Conservation (phyloP, 768 basidiomycete genomes). For the Rhodotorula graminis region DNA sequence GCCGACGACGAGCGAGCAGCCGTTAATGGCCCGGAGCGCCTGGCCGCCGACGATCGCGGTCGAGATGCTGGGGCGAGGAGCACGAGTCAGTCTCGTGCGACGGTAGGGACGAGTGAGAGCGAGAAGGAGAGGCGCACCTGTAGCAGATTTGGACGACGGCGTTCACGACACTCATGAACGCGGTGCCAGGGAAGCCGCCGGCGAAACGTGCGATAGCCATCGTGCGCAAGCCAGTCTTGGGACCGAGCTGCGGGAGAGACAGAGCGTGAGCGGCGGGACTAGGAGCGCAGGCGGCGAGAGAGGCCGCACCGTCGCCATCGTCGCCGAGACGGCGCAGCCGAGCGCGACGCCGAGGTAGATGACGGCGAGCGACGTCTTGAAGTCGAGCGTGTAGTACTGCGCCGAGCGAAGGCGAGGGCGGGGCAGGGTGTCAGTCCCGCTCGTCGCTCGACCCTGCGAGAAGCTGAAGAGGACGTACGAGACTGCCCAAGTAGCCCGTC, state of each 20-base stretch:
- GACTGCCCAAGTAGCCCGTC: conserved; percentile 55
- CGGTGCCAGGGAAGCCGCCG: conserved; percentile 51
- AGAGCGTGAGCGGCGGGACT: not conserved
- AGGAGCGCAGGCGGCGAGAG: too few relatives aligned
- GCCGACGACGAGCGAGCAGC: conserved; percentile 53
- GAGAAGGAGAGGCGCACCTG: conserved; percentile 17
- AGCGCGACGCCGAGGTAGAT: conserved; percentile 54
- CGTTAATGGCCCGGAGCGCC: conserved; percentile 50
- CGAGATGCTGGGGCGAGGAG: conserved; percentile 48
- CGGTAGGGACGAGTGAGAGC: too few relatives aligned
- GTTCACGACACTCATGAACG: conserved; percentile 55
- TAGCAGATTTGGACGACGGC: conserved; percentile 58
- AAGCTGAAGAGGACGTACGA: conserved; percentile 10
- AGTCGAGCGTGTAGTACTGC: conserved; percentile 52
- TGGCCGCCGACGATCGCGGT: conserved; percentile 59
- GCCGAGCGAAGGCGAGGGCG: too few relatives aligned
- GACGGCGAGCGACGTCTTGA: conserved; percentile 52
- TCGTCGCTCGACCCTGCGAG: not conserved
- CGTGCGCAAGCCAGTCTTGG: conserved; percentile 55
- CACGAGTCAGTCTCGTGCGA: too few relatives aligned
- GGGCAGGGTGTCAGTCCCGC: not conserved
- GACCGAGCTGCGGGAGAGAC: conserved; percentile 48
- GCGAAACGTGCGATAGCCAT: conserved; percentile 56
- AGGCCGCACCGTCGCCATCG: conserved; percentile 51
- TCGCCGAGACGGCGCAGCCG: conserved; percentile 51